These are phyloP conservation scores for Naganishia vaughanmartiniae DNA, from an alignment of 768 basidiomycete genomes.

Conservation along the genomic window DNA sequence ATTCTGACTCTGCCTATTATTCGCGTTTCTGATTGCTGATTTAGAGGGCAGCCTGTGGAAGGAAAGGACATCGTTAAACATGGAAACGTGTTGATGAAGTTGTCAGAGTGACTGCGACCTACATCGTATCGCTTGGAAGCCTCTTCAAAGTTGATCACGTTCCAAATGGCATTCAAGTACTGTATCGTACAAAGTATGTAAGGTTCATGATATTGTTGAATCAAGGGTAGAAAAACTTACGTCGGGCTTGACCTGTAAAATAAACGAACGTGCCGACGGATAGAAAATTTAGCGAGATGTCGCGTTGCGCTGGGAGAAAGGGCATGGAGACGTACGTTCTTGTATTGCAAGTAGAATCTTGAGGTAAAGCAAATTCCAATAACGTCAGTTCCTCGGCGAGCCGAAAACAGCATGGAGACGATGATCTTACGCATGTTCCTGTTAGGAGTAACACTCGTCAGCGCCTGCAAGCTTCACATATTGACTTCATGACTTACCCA, in stretches of 20 bases:
- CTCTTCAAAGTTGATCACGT: constrained; percentile 92
- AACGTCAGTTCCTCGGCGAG: constrained; percentile 24
- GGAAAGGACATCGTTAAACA: not conserved
- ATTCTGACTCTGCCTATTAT: no score
- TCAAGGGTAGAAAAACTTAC: constrained; percentile 57
- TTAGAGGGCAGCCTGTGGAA: constrained; percentile 10
- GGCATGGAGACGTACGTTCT: constrained; percentile 59
- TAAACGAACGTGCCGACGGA: not conserved
- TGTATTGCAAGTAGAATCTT: constrained; percentile 83
- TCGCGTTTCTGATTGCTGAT: not conserved
- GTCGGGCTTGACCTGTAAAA: constrained; percentile 65
- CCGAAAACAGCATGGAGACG: not conserved
- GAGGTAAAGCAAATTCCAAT: constrained; percentile 59
- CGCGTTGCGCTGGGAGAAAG: not conserved
- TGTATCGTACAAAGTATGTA: constrained; percentile 44
- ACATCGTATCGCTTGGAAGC: constrained; percentile 67
- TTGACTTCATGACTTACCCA: constrained; percentile 56
- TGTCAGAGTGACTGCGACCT: not conserved
- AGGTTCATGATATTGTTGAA: not conserved
- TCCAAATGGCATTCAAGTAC: constrained; percentile 95
- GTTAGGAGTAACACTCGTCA: not conserved
- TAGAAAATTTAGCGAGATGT: not conserved
- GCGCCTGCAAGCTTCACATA: not conserved
- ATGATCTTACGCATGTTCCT: constrained; percentile 64
- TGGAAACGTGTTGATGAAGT: no score